These are phyloP conservation scores for Tulasnella sp. DNA, from an alignment of 768 basidiomycete species.

Conservation along the genomic window DNA sequence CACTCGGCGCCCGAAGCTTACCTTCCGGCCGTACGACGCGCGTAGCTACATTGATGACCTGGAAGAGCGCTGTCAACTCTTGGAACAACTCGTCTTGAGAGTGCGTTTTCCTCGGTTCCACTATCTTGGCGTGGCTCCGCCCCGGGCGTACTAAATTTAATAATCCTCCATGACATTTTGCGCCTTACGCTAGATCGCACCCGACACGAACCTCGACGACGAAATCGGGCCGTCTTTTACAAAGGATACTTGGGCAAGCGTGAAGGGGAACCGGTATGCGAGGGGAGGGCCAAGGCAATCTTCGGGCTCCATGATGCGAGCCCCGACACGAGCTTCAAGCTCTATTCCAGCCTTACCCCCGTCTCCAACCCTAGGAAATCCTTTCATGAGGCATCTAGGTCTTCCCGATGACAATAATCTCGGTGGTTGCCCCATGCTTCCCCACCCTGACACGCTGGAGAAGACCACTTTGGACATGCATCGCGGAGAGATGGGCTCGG, in stretches of 20 bases:
- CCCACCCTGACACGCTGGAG: slow-evolving; percentile 4
- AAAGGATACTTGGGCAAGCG: slow-evolving; percentile 28
- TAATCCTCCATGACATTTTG: slow-evolving; percentile 38
- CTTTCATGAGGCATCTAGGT: not conserved
- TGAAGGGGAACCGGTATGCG: slow-evolving; percentile 44
- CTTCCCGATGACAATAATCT: not conserved
- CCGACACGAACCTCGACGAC: slow-evolving; percentile 41
- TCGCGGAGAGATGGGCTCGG: slow-evolving; percentile 28
- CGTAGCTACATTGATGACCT: slow-evolving; percentile 56
- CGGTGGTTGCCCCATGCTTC: not conserved
- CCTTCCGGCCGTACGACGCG: slow-evolving; percentile 13
- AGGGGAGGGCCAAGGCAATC: slow-evolving; percentile 40
- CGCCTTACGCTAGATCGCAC: slow-evolving; percentile 42
- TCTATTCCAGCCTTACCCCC: not conserved
- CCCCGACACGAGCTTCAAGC: not conserved
- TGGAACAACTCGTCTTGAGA: slow-evolving; percentile 52
- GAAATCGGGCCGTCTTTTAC: slow-evolving; percentile 33
- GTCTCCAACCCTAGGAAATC: slow-evolving; percentile 11
- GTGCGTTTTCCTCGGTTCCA: slow-evolving; percentile 4
- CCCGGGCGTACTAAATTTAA: slow-evolving; percentile 4
- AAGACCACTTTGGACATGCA: slow-evolving; percentile 36
- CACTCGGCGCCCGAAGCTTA: not conserved
- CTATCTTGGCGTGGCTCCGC: not conserved
- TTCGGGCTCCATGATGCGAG: not conserved
- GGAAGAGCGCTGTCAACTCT: slow-evolving; percentile 56